Percentiles rank a stretch among this genome's conserved stretches.
Evolutionary conservation across 2,329 filamentous ascomycete genomes (phyloP).

Genomic region (Anisogramma anomala): DNA sequence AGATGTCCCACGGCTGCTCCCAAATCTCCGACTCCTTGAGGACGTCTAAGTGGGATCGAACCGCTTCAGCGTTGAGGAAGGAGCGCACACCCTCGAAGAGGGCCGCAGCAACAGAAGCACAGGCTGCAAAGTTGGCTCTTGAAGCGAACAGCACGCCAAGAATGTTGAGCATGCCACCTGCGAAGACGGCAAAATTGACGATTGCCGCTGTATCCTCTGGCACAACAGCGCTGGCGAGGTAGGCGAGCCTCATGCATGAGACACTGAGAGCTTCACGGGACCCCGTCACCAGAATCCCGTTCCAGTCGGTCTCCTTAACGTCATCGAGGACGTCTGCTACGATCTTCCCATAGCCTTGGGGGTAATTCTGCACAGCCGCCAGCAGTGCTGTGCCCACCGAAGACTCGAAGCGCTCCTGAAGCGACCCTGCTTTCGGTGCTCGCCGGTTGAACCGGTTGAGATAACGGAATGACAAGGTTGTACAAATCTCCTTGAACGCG

Average conservation of each 20-base stretch:
- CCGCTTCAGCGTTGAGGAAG: conserved; percentile 1
- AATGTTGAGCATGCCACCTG: conserved; percentile 22
- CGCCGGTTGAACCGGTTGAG: conserved; percentile 10
- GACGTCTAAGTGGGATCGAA: neutral
- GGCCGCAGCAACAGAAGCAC: conserved; percentile 3
- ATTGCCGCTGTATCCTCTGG: conserved; percentile 18
- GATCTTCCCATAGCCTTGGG: conserved; percentile 9
- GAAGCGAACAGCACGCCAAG: conserved; percentile 6
- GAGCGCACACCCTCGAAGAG: conserved; percentile 6
- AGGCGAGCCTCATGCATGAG: conserved; percentile 29
- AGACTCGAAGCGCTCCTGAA: conserved; percentile 7
- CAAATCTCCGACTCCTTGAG: neutral
- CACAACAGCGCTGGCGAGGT: conserved; percentile 36
- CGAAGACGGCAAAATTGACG: conserved; percentile 30
- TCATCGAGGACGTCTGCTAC: conserved; percentile 19
- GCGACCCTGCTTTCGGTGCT: neutral
- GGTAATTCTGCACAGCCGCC: conserved; percentile 12
- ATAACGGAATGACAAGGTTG: conserved; percentile 20
- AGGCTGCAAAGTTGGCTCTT: conserved; percentile 3
- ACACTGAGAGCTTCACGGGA: conserved; percentile 24
- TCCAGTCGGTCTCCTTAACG: conserved; percentile 15
- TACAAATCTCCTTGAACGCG: conserved; percentile 15
- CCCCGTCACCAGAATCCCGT: conserved; percentile 4
- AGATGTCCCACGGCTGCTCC: conserved; percentile 1
- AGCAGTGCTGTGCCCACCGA: conserved; percentile 22